Evolutionary conservation across 371 early-diverging fungal species (phyloP).

Genomic region (Thermomucor indicae-seudaticae): DNA sequence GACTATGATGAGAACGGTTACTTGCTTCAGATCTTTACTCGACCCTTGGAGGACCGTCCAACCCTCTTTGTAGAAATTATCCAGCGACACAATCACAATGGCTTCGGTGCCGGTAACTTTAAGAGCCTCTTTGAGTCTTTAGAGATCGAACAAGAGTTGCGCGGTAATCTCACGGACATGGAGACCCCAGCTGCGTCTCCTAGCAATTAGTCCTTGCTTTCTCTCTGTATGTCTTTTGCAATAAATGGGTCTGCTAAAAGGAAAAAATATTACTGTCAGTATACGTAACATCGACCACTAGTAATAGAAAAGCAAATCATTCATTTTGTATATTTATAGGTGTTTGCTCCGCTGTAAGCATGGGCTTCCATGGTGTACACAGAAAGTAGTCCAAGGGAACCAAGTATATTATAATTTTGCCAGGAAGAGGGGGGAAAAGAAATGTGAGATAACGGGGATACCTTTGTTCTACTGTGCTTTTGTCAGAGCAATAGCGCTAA

Average conservation of each 20-base stretch:
- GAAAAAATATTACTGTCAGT: too few relatives aligned
- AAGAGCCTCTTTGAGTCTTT: conserved; percentile 94
- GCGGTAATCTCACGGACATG: conserved; percentile 79
- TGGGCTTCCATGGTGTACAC: too few relatives aligned
- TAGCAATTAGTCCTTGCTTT: conserved; percentile 11
- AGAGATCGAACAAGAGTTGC: conserved; percentile 89
- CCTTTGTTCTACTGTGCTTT: too few relatives aligned
- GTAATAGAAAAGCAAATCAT: too few relatives aligned
- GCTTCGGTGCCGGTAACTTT: conserved; percentile 98
- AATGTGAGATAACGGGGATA: too few relatives aligned
- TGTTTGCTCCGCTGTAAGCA: too few relatives aligned
- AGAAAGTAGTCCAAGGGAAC: too few relatives aligned
- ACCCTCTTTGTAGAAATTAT: conserved; percentile 96
- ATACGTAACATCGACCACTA: too few relatives aligned
- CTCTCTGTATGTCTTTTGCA: background rate
- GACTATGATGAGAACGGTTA: conserved; percentile 97
- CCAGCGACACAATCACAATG: conserved; percentile 91
- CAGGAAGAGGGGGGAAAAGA: too few relatives aligned
- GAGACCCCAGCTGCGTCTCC: conserved; percentile 23
- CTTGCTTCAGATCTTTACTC: conserved; percentile 91
- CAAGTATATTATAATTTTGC: too few relatives aligned
- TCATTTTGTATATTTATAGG: too few relatives aligned
- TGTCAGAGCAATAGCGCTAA: conserved; percentile 65
- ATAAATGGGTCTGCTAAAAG: too few relatives aligned
- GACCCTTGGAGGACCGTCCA: conserved; percentile 94